Conservation (phyloP, 1,139 yeast genomes). For the Candida sp. region DNA sequence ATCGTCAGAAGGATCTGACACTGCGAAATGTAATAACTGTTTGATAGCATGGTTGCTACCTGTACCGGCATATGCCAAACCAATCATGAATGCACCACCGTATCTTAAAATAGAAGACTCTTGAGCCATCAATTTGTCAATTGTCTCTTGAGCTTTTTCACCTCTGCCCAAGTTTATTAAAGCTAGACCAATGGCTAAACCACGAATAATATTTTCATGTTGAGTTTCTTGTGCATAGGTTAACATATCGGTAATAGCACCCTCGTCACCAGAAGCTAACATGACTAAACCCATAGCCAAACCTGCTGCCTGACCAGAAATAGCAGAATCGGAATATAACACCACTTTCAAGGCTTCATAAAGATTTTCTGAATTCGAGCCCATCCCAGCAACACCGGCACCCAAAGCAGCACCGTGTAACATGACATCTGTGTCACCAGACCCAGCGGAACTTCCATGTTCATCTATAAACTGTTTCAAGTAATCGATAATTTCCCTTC, state of each 20-base stretch:
- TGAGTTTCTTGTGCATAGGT: conserved; percentile 94
- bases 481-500: conserved; percentile 81
- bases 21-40: conserved; percentile 86
- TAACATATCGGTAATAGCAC: conserved; percentile 77
- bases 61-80: conserved; percentile 96
- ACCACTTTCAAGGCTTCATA: conserved; percentile 85
- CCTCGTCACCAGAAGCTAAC: conserved; percentile 87
- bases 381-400: conserved; percentile 97
- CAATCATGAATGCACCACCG: conserved; percentile 94
- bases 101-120: conserved; percentile 87
- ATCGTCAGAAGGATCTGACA: conserved; percentile 94
- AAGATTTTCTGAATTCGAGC: conserved; percentile 67
- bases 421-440: conserved; percentile 78
- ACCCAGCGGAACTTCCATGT: conserved; percentile 62
- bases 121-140: conserved; percentile 64
- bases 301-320: conserved; percentile 97
- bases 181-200: conserved; percentile 87
- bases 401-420: conserved; percentile 97
- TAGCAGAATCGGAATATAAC: conserved; percentile 85
- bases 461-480: conserved; percentile 73
- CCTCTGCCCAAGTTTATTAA: conserved; percentile 84
- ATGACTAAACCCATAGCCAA: conserved; percentile 93
- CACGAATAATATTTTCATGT: conserved; percentile 93
- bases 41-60: conserved; percentile 87
- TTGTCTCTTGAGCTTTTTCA: conserved; percentile 72